A percentile compares a stretch with the other conserved stretches of the same genome.
Conservation (phyloP, 2,329 filamentous ascomycete species). For the Dactylonectria estremocensis region DNA sequence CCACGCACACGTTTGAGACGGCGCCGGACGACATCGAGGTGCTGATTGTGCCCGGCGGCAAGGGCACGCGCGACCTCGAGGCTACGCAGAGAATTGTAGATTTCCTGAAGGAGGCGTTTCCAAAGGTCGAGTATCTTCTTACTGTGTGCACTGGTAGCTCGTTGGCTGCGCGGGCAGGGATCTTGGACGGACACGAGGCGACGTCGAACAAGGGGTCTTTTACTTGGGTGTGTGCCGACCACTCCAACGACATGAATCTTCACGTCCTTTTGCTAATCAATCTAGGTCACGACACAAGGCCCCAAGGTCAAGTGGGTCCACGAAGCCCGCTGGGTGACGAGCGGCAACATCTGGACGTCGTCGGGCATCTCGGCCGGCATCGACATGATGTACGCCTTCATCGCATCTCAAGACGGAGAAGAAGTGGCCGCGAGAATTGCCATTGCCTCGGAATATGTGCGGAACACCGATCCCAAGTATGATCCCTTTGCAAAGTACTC, state of each 20-base stretch:
- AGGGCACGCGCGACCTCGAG: slow-evolving; percentile 49
- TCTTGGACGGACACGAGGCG: slow-evolving; percentile 70
- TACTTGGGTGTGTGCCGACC: slow-evolving; percentile 37
- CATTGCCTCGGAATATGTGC: slow-evolving; percentile 70
- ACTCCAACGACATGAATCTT: background rate
- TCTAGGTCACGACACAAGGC: slow-evolving; percentile 56
- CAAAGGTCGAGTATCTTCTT: slow-evolving; percentile 66
- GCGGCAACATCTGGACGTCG: slow-evolving; percentile 74
- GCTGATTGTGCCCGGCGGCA: slow-evolving; percentile 58
- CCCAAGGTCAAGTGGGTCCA: slow-evolving; percentile 68
- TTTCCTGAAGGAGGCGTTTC: slow-evolving; percentile 61
- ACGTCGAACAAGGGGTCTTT: slow-evolving; percentile 74
- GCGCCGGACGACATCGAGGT: slow-evolving; percentile 55
- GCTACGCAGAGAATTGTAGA: slow-evolving; percentile 48
- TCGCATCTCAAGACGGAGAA: slow-evolving; percentile 62
- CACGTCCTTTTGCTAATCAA: background rate
- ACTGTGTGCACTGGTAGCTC: slow-evolving; percentile 75
- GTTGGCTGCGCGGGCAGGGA: slow-evolving; percentile 67
- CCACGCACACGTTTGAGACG: slow-evolving; percentile 56
- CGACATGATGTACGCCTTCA: slow-evolving; percentile 56
- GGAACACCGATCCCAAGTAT: slow-evolving; percentile 62
- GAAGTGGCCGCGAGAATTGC: slow-evolving; percentile 65
- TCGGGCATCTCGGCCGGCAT: slow-evolving; percentile 68
- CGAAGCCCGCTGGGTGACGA: slow-evolving; percentile 71
- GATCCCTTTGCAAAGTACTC: slow-evolving; percentile 69